phyloP scores from a whole-genome alignment of 2,329 filamentous ascomycete genomes.

The Pseudogymnoascus sp. region DNA sequence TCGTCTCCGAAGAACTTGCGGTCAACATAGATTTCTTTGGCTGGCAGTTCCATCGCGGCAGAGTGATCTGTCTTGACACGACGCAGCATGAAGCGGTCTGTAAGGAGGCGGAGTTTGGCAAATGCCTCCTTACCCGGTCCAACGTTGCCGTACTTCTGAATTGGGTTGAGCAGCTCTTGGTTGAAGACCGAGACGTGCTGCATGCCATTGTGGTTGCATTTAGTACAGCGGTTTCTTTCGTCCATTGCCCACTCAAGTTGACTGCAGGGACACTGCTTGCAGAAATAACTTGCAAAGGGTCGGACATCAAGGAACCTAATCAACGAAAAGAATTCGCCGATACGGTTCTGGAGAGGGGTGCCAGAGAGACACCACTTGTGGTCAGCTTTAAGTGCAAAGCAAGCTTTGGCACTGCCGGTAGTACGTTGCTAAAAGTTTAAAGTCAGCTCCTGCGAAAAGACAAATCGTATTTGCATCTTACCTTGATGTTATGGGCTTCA shows the following conservation, averaged over 20 bases:
- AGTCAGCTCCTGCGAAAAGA: constrained; percentile 22
- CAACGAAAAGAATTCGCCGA: constrained; percentile 93
- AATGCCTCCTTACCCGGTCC: constrained; percentile 63
- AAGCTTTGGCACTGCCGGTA: constrained; percentile 88
- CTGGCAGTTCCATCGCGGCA: constrained; percentile 89
- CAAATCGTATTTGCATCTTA: constrained; percentile 23
- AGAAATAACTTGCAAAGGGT: constrained; percentile 90
- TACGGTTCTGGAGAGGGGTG: constrained; percentile 92
- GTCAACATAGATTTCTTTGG: constrained; percentile 86
- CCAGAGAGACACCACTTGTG: constrained; percentile 96
- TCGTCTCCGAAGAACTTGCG: constrained; percentile 95
- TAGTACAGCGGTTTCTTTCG: constrained; percentile 58
- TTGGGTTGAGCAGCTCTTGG: constrained; percentile 86
- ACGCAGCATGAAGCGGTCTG: constrained; percentile 89
- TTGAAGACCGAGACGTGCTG: constrained; percentile 75
- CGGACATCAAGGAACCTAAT: constrained; percentile 82
- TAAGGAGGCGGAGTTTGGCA: constrained; percentile 75
- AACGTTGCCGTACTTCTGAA: constrained; percentile 51
- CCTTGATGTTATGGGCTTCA: constrained; percentile 91
- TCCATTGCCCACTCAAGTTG: constrained; percentile 77
- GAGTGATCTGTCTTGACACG: constrained; percentile 91
- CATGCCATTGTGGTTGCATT: constrained; percentile 53
- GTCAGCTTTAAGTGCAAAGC: constrained; percentile 77
- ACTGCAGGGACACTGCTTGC: constrained; percentile 75
- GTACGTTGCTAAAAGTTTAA: constrained; percentile 52